Conservation (phyloP, 2,329 filamentous ascomycete genomes). For the Myriosclerotinia scirpicola region DNA sequence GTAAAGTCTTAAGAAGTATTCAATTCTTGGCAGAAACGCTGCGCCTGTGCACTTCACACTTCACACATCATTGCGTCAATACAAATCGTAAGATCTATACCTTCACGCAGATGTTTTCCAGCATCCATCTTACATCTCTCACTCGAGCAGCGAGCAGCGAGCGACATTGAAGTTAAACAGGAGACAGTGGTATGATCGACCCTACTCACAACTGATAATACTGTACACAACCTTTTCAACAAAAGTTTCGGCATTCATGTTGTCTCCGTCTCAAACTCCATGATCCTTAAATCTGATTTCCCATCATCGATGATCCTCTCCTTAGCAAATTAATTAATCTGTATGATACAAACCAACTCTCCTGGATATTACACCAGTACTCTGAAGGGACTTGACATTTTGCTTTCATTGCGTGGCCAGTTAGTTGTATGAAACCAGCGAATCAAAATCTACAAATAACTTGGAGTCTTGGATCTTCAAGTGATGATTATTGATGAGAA, state of each 20-base stretch:
- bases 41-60: background rate
- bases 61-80: conserved; percentile 3
- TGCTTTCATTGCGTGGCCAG: conserved; percentile 1
- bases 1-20: background rate
- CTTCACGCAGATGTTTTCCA: conserved; percentile 3
- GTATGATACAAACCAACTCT: background rate
- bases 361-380: background rate
- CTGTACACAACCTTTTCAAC: background rate
- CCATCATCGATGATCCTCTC: background rate
- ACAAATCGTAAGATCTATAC: background rate
- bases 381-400: background rate
- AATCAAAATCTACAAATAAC: background rate
- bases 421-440: background rate
- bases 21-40: background rate
- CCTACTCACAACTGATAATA: no score
- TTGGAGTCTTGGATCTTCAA: no score
- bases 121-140: background rate
- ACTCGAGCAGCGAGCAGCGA: background rate
- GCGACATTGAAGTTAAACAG: no score
- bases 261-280: background rate
- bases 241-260: background rate
- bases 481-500: no score
- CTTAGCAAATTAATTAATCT: background rate
- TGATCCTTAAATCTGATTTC: conserved; percentile 14
- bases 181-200: background rate